Evolutionary conservation across 169 alveolate genomes (phyloP), one percentile per base, ranked within the genome.

Genomic region (Plasmodium knowlesi): DNA sequence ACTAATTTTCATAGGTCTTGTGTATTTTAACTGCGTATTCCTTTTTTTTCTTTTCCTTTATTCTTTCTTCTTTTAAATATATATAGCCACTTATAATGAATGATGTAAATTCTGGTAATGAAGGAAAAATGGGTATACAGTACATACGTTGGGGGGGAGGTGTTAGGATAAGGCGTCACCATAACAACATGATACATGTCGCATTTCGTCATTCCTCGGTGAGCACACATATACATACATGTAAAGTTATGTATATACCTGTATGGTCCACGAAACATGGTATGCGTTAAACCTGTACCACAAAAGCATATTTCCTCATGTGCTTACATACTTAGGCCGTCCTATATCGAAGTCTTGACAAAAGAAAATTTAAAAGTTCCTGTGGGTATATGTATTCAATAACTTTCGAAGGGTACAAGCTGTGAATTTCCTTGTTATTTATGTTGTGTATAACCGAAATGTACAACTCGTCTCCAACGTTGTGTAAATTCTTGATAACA

Each of bases 341-440:
- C 30, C 93, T 54, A 50, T 85, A 85, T 34, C 94, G 80, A 57
- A 89, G 90, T 89, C 90, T 89, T 61, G 94, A 89, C 76, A 89
- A 67, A 10, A 89, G 74, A 80, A 89, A 89, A 70, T 89, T 89
- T 80, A 89, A 89, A 50, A 79, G 90, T 32, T 89, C 94, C 32
- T 89, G 94, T 19, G 94, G 94, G 50, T 89, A 89, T 57, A 89
- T 89, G 82, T 89, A 89, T 61, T 89, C 94, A 41, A 89, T 80
- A 78, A 89, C 94, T 80, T 89, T 89, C 16, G 94, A 89, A 12
- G 94, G 94, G 76, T 89, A 89, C 53, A 89, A 89, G 72, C 94
- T 89, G 73, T 78, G 88, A 41, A 89, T 80, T 89, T 80, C 94
- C 67, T 89, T 80, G 34, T 80, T 80, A 61, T 89, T 89, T 72